Percentiles rank a stretch among this genome's conserved stretches.
These are phyloP conservation scores for Vitis rotundifolia DNA, from an alignment of 164 flowering plant species.

Conservation along the genomic window DNA sequence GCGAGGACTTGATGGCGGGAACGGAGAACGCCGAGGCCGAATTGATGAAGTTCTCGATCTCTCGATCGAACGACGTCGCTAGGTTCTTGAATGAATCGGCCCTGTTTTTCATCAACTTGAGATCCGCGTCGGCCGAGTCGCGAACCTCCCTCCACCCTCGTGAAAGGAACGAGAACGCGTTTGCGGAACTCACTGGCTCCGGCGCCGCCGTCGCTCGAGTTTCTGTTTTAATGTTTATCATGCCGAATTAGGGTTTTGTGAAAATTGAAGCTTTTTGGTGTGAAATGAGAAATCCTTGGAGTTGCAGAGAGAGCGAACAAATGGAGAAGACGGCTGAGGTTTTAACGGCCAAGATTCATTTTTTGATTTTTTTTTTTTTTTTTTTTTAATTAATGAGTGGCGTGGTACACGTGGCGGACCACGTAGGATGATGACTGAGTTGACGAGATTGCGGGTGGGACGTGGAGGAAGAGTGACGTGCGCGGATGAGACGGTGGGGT, in stretches of 20 bases:
- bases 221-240: conserved; percentile 29
- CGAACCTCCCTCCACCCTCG: conserved; percentile 69
- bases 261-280: not conserved
- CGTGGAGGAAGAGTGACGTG: conserved; percentile 5
- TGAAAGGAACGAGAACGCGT: conserved; percentile 61
- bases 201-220: conserved; percentile 32
- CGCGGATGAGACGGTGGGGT: not conserved
- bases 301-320: not conserved
- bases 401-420: conserved; percentile 12
- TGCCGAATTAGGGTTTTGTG: conserved; percentile 15
- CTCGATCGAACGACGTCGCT: conserved; percentile 62
- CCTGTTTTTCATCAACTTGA: conserved; percentile 52
- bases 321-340: not conserved
- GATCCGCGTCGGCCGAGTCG: conserved; percentile 67
- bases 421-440: conserved; percentile 16
- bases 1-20: conserved; percentile 32
- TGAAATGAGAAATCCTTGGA: not conserved
- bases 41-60: conserved; percentile 61
- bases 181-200: conserved; percentile 9
- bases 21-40: conserved; percentile 53
- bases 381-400: conserved; percentile 11
- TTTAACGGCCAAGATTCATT: conserved; percentile 15
- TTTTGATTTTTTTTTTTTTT: conserved; percentile 13
- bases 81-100: conserved; percentile 63
- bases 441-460: conserved; percentile 2